These are phyloP conservation scores for Azolla pinnata DNA, from an alignment of 75 land plant species.

Conservation along the genomic window DNA sequence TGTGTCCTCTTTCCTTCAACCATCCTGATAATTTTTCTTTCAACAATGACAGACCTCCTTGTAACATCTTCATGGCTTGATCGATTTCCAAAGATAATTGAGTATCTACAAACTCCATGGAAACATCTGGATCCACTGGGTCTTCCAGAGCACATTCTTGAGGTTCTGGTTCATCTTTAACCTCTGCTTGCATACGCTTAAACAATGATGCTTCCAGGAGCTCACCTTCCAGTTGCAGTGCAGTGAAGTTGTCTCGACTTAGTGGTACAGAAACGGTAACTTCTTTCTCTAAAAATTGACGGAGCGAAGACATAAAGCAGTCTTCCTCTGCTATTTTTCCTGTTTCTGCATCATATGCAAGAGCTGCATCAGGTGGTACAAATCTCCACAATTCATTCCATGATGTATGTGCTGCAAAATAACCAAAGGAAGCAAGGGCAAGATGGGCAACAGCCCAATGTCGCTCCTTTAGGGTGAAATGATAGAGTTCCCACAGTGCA, in stretches of 20 bases:
- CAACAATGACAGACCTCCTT: conserved; percentile 54
- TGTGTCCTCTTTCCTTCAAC: conserved; percentile 18
- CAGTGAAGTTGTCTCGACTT: conserved; percentile 21
- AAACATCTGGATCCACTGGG: conserved; percentile 23
- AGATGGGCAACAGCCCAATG: conserved; percentile 85
- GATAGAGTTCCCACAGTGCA: conserved; percentile 65
- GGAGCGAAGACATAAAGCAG: conserved; percentile 62
- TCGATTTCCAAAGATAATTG: conserved; percentile 44
- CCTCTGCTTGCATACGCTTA: conserved; percentile 20
- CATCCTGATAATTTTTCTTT: conserved; percentile 33
- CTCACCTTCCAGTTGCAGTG: conserved; percentile 39
- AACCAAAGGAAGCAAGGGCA: conserved; percentile 71
- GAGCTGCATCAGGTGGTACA: conserved; percentile 79
- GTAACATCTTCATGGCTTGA: conserved; percentile 55
- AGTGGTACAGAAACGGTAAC: conserved; percentile 19
- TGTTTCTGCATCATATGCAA: conserved; percentile 58
- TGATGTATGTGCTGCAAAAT: conserved; percentile 68
- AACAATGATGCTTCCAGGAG: conserved; percentile 18
- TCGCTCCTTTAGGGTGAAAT: conserved; percentile 55
- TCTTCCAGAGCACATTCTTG: conserved; percentile 11
- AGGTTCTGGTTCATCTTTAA: neutral
- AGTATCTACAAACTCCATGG: conserved; percentile 20
- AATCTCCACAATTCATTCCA: conserved; percentile 88
- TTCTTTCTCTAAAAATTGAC: conserved; percentile 70
- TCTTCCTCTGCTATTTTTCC: conserved; percentile 45